Base-by-base conservation (phyloP, 176 grass and related monocot species). In the Musa acuminata region DNA sequence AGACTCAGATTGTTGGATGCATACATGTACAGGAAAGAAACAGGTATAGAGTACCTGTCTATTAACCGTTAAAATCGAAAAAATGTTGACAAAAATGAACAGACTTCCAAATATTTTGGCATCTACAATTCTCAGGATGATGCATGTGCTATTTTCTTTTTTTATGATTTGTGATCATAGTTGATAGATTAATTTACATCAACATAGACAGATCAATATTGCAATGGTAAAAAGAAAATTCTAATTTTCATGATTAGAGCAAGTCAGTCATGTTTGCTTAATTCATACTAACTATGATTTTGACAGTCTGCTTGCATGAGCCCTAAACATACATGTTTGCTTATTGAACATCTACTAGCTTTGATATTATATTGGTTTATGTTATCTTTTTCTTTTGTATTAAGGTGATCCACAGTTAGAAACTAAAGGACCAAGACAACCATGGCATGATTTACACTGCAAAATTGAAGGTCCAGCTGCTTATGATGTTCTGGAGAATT, bases 361-460 rank as follows among this genome's bases (percentile, higher is more conserved):
- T 69, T 43, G 3, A 50, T 51, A 48, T 51, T 11, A 4, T 50
- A 16, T 51, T 51, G 13, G 67, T 51, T 20, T 51, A 50, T 70
- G 48, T 21, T 51, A 50, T 19, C 67, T 51, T 50, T 50, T 83
- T 10, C 65, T 52, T 68, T 80, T 70, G 26, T 79, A 48, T 55
- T 79, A 19, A 54, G 52, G 52, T 57, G 27, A 70, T 70, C 43
- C 60, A 55, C 75, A 99, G 95, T 59, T 59, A 78, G 76, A 78
- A 14, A 13, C 82, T 50, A 91, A 94, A 72, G 95, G 95, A 62
- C 95, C 95, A 14, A 89, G 95, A 79, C 90, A 99, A 82, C 95
- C 90, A 80, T 99, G 95, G 90, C 95, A 99, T 83, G 95, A 99
- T 75, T 81, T 91, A 72, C 95, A 99, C 72, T 99, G 90, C 82